Evolutionary conservation across 2,329 filamentous ascomycete genomes (phyloP).

Genomic region (Fusarium temperatum): DNA sequence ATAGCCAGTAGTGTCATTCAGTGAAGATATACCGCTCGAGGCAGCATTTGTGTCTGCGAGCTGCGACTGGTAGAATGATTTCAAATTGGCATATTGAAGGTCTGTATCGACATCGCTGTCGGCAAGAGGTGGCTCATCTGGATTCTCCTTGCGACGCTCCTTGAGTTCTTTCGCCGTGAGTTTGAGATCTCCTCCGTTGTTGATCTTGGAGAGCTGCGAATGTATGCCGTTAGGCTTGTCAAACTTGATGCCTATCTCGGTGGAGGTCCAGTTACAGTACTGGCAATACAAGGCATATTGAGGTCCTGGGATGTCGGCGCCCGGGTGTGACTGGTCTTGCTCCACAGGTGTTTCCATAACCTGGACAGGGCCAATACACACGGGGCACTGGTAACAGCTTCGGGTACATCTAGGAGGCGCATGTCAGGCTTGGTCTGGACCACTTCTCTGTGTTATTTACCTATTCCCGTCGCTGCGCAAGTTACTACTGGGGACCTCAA

Average conservation of each 20-base stretch:
- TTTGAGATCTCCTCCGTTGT: slow-evolving; percentile 65
- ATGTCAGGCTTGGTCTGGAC: slow-evolving; percentile 30
- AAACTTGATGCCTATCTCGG: slow-evolving; percentile 89
- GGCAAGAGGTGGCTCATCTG: slow-evolving; percentile 49
- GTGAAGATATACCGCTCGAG: slow-evolving; percentile 55
- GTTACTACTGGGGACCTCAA: slow-evolving; percentile 93
- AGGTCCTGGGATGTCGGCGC: slow-evolving; percentile 49
- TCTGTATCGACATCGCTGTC: slow-evolving; percentile 67
- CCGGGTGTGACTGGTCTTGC: slow-evolving; percentile 50
- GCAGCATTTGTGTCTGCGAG: slow-evolving; percentile 69
- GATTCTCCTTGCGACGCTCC: slow-evolving; percentile 60
- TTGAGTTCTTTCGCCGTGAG: slow-evolving; percentile 62
- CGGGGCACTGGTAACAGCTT: slow-evolving; percentile 94
- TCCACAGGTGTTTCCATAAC: slow-evolving; percentile 73
- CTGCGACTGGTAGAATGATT: slow-evolving; percentile 83
- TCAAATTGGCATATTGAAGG: slow-evolving; percentile 77
- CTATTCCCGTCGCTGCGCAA: slow-evolving; percentile 93
- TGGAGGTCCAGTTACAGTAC: slow-evolving; percentile 92
- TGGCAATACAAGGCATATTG: slow-evolving; percentile 82
- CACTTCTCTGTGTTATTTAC: slow-evolving; percentile 57
- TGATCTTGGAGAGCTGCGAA: slow-evolving; percentile 77
- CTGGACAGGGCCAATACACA: slow-evolving; percentile 83
- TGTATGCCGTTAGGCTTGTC: slow-evolving; percentile 89
- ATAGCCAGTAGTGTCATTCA: slow-evolving; percentile 58
- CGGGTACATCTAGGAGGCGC: slow-evolving; percentile 75